These are phyloP conservation scores for Forsythia suspensa DNA, from an alignment of 257 asterid genomes.

Conservation along the genomic window DNA sequence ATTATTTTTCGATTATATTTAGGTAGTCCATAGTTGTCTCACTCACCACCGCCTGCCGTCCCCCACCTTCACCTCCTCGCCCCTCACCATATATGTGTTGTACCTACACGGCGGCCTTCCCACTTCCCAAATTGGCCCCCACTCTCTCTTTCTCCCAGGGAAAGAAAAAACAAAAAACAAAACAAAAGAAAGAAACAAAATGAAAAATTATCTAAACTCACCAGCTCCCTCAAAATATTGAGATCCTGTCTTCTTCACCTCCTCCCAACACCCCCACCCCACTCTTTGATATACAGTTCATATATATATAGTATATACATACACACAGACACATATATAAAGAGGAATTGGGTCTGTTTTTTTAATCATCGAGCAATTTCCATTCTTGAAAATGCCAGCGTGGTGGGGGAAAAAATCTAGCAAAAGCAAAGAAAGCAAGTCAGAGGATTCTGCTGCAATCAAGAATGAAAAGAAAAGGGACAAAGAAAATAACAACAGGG, in stretches of 20 bases:
- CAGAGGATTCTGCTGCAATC: constrained; percentile 19
- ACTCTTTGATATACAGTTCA: not conserved
- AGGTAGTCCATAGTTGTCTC: not conserved
- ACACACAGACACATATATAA: not conserved
- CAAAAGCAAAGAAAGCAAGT: not conserved
- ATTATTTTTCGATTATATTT: not conserved
- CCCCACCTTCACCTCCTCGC: not conserved
- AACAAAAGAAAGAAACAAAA: not conserved
- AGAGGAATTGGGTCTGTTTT: not conserved
- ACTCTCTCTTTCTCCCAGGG: no score
- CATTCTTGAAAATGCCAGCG: constrained; percentile 44
- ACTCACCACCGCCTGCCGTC: not conserved
- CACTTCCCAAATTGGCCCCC: not conserved
- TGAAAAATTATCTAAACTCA: not conserved
- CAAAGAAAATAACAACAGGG: constrained; percentile 19
- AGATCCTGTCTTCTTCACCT: not conserved
- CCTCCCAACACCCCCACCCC: not conserved
- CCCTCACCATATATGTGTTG: not conserved
- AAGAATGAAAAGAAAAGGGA: constrained; percentile 32
- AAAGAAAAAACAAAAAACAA: not conserved
- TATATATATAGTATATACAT: not conserved
- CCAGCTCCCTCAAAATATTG: not conserved
- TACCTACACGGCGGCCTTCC: not conserved
- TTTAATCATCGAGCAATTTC: not conserved
- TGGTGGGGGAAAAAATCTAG: constrained; percentile 54